These are phyloP conservation scores for Curvularia hawaiiensis DNA, from an alignment of 2,329 filamentous ascomycete species.

Conservation along the genomic window DNA sequence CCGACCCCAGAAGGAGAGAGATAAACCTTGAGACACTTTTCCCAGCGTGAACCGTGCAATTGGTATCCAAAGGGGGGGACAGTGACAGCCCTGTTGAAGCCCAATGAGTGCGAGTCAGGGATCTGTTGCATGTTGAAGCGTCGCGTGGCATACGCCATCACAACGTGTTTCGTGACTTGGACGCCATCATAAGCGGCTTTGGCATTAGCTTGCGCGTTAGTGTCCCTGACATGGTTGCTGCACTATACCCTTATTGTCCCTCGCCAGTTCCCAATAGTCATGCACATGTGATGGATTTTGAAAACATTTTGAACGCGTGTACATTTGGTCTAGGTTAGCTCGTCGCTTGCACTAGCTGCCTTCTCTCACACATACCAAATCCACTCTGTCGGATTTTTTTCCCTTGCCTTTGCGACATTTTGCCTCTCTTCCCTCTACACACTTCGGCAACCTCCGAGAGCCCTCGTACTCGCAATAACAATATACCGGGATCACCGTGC, in stretches of 20 bases:
- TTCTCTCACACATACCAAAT: constrained; percentile 4
- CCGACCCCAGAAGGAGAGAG: constrained; percentile 19
- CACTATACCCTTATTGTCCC: constrained; percentile 12
- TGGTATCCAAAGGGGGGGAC: constrained; percentile 10
- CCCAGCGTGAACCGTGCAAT: constrained; percentile 12
- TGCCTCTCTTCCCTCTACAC: neutral
- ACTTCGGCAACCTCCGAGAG: constrained; percentile 9
- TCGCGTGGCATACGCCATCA: constrained; percentile 11
- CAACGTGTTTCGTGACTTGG: constrained; percentile 14
- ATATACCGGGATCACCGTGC: constrained; percentile 6
- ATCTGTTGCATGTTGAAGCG: constrained; percentile 10
- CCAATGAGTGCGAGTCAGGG: constrained; percentile 14
- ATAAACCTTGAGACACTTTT: constrained; percentile 11
- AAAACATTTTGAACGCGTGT: constrained; percentile 10
- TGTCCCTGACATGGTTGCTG: constrained; percentile 7
- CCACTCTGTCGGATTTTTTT: constrained; percentile 1
- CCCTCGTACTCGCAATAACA: constrained; percentile 12
- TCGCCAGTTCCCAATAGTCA: constrained; percentile 9
- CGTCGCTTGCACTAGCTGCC: no score
- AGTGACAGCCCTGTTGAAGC: constrained; percentile 16
- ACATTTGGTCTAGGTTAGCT: constrained; percentile 1
- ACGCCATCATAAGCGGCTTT: constrained; percentile 5
- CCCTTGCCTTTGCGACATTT: constrained; percentile 2
- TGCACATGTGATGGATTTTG: constrained; percentile 9
- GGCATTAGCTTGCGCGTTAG: constrained; percentile 7